phyloP scores from a whole-genome alignment of 2,329 filamentous ascomycete genomes.

The Fusarium sp. region DNA sequence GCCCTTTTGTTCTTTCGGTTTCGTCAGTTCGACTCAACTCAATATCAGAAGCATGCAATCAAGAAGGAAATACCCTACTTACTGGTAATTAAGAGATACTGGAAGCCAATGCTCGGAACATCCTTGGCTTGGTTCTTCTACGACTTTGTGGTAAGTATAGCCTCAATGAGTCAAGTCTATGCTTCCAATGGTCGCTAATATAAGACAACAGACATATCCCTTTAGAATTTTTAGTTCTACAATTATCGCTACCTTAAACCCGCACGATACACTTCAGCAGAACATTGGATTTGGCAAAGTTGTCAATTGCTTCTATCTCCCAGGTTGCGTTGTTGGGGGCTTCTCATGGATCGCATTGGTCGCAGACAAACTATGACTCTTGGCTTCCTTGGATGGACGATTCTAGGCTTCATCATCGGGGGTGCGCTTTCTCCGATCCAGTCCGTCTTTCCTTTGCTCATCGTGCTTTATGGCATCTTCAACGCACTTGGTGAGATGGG shows the following conservation, averaged over 20 bases:
- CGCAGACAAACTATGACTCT: conserved; percentile 9
- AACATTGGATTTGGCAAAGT: not conserved
- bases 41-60: conserved; percentile 2
- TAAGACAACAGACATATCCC: not conserved
- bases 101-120: not conserved
- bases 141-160: not conserved
- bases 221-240: conserved; percentile 3
- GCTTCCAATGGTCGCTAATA: not conserved
- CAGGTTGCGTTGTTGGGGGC: not conserved
- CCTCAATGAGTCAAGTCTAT: not conserved
- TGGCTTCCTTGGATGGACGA: not conserved
- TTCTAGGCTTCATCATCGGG: not conserved
- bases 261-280: not conserved
- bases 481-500: conserved; percentile 3
- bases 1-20: not conserved
- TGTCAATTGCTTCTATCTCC: not conserved
- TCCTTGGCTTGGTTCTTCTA: not conserved
- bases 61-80: not conserved
- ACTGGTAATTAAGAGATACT: not conserved
- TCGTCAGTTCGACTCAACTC: not conserved
- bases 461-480: conserved; percentile 8
- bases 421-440: conserved; percentile 1
- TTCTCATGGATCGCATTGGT: not conserved
- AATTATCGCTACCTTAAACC: not conserved
- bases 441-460: not conserved